These are phyloP conservation scores for Diplodia mutila DNA, from an alignment of 2,329 filamentous ascomycete species.

Conservation along the genomic window DNA sequence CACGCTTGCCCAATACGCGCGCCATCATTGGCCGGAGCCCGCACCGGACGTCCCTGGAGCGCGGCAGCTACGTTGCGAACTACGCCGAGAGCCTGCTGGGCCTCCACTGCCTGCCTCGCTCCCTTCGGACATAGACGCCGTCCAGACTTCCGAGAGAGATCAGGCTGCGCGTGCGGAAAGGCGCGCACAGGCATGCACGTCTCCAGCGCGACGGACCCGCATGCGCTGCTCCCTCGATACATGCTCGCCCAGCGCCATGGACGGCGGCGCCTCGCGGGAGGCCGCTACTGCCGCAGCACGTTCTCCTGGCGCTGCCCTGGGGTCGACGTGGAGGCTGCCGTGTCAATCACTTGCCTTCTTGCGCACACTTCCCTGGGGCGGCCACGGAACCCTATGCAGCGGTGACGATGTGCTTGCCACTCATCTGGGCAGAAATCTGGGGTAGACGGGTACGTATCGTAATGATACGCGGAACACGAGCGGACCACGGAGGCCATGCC, in stretches of 20 bases:
- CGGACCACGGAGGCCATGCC: constrained; percentile 11
- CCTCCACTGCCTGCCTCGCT: neutral
- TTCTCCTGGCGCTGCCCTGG: constrained; percentile 15
- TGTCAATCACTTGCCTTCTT: constrained; percentile 14
- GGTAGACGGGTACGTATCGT: constrained; percentile 24
- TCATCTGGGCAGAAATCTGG: constrained; percentile 16
- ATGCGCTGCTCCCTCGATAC: constrained; percentile 18
- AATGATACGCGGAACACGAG: constrained; percentile 21
- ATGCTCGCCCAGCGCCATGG: constrained; percentile 23
- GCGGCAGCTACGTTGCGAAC: constrained; percentile 4
- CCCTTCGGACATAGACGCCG: constrained; percentile 7
- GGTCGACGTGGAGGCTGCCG: constrained; percentile 1
- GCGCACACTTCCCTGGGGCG: neutral
- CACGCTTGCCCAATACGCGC: neutral
- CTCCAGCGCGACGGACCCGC: constrained; percentile 16
- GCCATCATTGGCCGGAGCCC: neutral
- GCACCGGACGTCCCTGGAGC: constrained; percentile 4
- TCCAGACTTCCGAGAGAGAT: constrained; percentile 19
- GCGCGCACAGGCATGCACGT: constrained; percentile 8
- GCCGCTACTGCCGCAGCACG: constrained; percentile 19
- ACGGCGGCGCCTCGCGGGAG: constrained; percentile 5
- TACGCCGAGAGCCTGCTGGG: neutral
- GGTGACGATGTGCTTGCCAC: constrained; percentile 14
- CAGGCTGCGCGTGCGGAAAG: neutral
- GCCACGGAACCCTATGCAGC: constrained; percentile 12